Evolutionary conservation across 2,329 filamentous ascomycete species (phyloP), one percentile per base, ranked within the genome.

Genomic region (Raffaelea ambrosiae): DNA sequence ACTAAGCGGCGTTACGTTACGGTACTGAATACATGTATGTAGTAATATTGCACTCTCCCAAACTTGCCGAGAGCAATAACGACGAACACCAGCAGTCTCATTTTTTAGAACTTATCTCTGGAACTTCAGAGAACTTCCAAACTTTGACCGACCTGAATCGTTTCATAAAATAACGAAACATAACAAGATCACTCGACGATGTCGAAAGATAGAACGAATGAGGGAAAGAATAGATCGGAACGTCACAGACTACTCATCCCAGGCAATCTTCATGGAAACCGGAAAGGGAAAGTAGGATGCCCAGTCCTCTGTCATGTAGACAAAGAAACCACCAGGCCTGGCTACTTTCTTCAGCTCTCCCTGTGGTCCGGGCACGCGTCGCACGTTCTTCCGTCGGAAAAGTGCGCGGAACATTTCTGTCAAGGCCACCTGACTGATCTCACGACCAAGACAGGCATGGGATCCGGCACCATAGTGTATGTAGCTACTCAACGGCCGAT

Each of bases 241-340:
- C 31, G 16, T 33, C 31, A 9, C 16, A 9, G 9, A 9, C 41
- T 48, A 54, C 44, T 63, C 65, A 56, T 75, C 71, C 72, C 73
- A 77, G 43, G 63, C 66, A 5, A 77, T 63, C 66, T 74, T 75
- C 73, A 77, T 76, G n/a, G 67, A 70, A 0, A 65, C 66, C 0
- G 74, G 73, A 57, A 73, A 75, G 1, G 70, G 66, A 57, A 61
- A 67, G 19, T 69, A 54, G 8, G 58, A 60, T 16, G 79, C 76
- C 68, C 81, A 80, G 57, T 87, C 81, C 63, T 84, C 77, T 35
- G 76, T 74, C 70, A 87, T 67, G 60, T 86, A 88, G 7, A 76
- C 65, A 10, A 69, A 76, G 60, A 73, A 74, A 0, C 77, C 78
- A 1, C 72, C 77, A 0, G 70, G 66, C 9, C 71, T 69, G 0